Percentiles rank a stretch among this genome's conserved stretches.
phyloP scores from a whole-genome alignment of 2,329 filamentous ascomycete species.

The Falciphora oryzae region DNA sequence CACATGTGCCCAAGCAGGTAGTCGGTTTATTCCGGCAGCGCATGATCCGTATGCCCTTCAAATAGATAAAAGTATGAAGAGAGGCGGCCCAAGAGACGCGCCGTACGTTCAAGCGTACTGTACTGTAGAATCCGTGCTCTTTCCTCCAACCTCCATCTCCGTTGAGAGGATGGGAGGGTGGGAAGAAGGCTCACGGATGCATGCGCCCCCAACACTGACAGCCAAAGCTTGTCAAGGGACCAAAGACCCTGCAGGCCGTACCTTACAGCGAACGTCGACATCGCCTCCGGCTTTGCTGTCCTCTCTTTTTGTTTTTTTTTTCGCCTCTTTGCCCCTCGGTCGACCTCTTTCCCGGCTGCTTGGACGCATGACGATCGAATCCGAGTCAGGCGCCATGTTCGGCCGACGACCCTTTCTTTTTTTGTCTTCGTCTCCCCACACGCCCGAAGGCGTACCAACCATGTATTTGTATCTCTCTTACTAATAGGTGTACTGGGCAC shows the following conservation, averaged over 20 bases:
- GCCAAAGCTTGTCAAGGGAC: background rate
- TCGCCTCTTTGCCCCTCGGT: background rate
- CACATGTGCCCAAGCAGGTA: no score
- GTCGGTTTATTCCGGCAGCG: background rate
- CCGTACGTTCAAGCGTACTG: no score
- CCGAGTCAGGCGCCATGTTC: background rate
- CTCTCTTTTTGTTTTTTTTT: background rate
- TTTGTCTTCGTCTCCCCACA: background rate
- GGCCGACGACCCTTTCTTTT: background rate
- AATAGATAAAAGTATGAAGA: background rate
- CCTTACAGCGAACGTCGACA: background rate
- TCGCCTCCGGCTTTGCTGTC: background rate
- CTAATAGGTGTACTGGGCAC: background rate
- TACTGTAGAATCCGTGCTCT: background rate
- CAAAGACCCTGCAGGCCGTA: background rate
- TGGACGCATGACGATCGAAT: background rate
- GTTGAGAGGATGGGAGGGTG: no score
- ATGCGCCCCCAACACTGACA: slow-evolving; percentile 40
- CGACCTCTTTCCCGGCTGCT: background rate
- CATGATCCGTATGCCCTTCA: background rate
- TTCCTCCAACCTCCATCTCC: background rate
- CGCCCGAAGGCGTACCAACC: background rate
- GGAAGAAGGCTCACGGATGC: slow-evolving; percentile 9
- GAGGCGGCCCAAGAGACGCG: no score
- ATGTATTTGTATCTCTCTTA: background rate